These are phyloP conservation scores for Neophaeococcomyces aloes DNA, from an alignment of 2,329 filamentous ascomycete genomes.

Conservation along the genomic window DNA sequence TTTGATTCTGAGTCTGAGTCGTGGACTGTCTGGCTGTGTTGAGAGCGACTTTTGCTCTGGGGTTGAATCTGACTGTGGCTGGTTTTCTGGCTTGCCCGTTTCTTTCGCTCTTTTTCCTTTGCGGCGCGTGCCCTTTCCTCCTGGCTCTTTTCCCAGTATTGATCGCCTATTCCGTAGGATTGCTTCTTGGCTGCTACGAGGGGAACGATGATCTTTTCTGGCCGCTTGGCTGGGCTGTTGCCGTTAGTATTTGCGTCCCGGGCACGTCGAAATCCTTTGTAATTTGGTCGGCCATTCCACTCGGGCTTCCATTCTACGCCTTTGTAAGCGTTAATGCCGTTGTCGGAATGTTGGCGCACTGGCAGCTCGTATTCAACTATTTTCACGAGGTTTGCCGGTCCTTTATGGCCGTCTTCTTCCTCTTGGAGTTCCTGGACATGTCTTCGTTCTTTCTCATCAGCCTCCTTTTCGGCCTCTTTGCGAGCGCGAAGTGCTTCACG, in stretches of 20 bases:
- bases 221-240: conserved; percentile 16
- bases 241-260: conserved; percentile 24
- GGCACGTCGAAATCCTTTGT: conserved; percentile 62
- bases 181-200: conserved; percentile 62
- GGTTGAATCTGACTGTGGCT: conserved; percentile 20
- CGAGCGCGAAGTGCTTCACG: conserved; percentile 50
- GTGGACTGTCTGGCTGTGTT: conserved; percentile 10
- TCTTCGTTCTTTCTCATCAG: conserved; percentile 39
- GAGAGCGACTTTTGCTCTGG: conserved; percentile 12
- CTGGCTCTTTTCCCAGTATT: conserved; percentile 53
- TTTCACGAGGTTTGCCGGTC: conserved; percentile 51
- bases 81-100: conserved; percentile 13
- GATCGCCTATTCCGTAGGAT: conserved; percentile 62
- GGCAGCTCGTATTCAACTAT: conserved; percentile 65
- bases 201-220: conserved; percentile 54
- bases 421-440: conserved; percentile 46
- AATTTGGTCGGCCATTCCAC: conserved; percentile 94
- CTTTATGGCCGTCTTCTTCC: conserved; percentile 59
- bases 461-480: conserved; percentile 43
- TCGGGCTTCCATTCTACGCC: conserved; percentile 66
- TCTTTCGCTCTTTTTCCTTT: conserved; percentile 25
- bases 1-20: conserved; percentile 16
- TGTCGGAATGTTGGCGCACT: conserved; percentile 24
- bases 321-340: conserved; percentile 19
- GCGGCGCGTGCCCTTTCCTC: conserved; percentile 23